Base-by-base conservation (phyloP, 1,284 basidiomycete species). In the Sutorius eximius region DNA sequence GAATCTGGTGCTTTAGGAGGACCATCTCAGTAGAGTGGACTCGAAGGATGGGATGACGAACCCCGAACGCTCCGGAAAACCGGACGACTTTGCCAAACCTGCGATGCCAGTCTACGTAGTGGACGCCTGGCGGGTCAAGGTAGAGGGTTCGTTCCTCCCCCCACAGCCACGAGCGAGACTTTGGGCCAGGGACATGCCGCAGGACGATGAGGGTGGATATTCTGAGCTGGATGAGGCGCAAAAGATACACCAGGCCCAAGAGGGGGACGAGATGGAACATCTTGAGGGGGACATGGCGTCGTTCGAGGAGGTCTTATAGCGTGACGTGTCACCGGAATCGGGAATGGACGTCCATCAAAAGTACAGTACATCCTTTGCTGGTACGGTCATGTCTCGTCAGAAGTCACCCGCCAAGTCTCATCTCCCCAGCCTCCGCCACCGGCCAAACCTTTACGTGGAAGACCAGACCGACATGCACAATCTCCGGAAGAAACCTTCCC, bases 81-180 rank as follows among this genome's bases (percentile, higher is more conserved):
- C 72, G 77, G 48, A 85, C 74, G 10, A 84, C 70, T 32, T 74
- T 77, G 15, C 82, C 82, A 51, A 76, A 83, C 49, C 68, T 63
- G 32, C 62, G 69, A 56, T 82, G 82, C 81, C 82, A 85, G 22
- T 72, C 65, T 40, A 73, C 54, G 60, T 84, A 82, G 30, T 73
- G 73, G 9, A 71, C 68, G 12, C 82, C 82, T 47, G 82, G 82
- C 10, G 63, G 34, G 30, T 68, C 70, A 49, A 76, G 71, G 57
- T 81, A 83, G 15, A 85, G 74, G 22, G 71, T 57, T 75, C 79
- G 80, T 58, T 83, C 82, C 59, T 83, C 77, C 0, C 82, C 83
- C 82, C 82, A 85, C 3, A 85, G 53, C 51, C 75, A 65, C 20
- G 81, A 83, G 22, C 68, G 74, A 11, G 70, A 37, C 34, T 60